Evolutionary conservation across 2,329 filamentous ascomycete species (phyloP).

Genomic region (Ophiosphaerella narmari): DNA sequence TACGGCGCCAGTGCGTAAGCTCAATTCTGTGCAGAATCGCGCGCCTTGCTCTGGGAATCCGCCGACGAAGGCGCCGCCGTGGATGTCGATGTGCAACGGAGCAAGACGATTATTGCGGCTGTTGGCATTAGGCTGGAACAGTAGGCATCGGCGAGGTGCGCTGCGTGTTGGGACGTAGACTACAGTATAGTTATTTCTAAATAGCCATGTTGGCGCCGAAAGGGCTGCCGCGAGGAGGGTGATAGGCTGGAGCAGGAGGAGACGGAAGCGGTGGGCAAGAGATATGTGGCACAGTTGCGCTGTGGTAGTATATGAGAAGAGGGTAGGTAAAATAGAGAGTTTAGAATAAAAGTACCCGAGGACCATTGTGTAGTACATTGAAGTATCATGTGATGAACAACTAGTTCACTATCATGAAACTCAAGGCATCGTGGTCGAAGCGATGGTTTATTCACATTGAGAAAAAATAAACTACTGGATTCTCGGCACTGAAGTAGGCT

Average conservation of each 20-base stretch:
- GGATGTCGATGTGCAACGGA: conserved; percentile 53
- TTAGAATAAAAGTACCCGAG: background rate
- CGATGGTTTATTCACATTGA: too few relatives aligned
- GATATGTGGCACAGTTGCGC: conserved; percentile 36
- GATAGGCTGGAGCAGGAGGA: conserved; percentile 52
- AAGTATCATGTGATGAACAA: too few relatives aligned
- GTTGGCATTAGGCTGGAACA: conserved; percentile 43
- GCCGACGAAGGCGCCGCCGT: conserved; percentile 53
- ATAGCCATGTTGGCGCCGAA: conserved; percentile 43
- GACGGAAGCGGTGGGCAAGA: conserved; percentile 50
- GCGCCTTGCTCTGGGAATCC: conserved; percentile 50
- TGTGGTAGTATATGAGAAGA: too few relatives aligned
- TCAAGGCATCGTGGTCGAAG: too few relatives aligned
- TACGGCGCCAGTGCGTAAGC: conserved; percentile 48
- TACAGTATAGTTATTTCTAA: conserved; percentile 44
- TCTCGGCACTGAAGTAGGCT: too few relatives aligned
- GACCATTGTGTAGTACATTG: too few relatives aligned
- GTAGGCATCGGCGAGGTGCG: conserved; percentile 48
- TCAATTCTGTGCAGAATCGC: conserved; percentile 42
- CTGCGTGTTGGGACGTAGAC: conserved; percentile 48
- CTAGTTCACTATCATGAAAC: too few relatives aligned
- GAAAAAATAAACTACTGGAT: too few relatives aligned
- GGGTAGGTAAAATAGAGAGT: background rate
- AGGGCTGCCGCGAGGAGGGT: conserved; percentile 47
- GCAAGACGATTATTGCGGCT: conserved; percentile 18